These are phyloP conservation scores for Spizellomyces punctatus DNA, from an alignment of 192 early-diverging fungal genomes.

Conservation along the genomic window DNA sequence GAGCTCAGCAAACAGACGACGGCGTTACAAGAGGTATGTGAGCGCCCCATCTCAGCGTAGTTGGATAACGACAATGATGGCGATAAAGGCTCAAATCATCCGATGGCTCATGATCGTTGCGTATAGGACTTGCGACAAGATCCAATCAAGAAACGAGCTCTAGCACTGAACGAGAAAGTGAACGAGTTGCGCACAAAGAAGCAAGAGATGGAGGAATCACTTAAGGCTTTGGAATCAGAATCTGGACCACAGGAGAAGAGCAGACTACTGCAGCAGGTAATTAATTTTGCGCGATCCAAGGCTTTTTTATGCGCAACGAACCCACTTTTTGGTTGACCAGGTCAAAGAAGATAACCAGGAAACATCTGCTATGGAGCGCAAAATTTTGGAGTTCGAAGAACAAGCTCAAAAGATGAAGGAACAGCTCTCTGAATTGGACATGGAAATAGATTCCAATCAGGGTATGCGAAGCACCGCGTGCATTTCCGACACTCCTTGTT, in stretches of 20 bases:
- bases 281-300: not conserved
- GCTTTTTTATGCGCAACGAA: constrained; percentile 2
- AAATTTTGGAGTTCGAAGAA: constrained; percentile 53
- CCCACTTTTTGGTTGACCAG: constrained; percentile 14
- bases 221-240: constrained; percentile 44
- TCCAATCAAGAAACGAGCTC: constrained; percentile 13
- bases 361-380: constrained; percentile 63
- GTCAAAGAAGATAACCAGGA: constrained; percentile 66
- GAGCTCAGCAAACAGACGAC: constrained; percentile 20
- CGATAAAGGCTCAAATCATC: too few species aligned
- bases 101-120: too few species aligned
- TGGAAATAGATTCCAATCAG: constrained; percentile 47
- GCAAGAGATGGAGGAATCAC: constrained; percentile 47
- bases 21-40: too few species aligned
- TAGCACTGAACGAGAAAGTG: constrained; percentile 48
- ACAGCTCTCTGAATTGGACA: constrained; percentile 47
- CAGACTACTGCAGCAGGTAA: constrained; percentile 50
- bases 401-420: constrained; percentile 47
- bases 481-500: not conserved
- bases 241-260: constrained; percentile 51
- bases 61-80: too few species aligned
- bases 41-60: too few species aligned
- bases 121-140: too few species aligned
- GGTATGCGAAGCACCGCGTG: constrained; percentile 14
- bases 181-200: constrained; percentile 37